Percentiles rank a stretch among this genome's conserved stretches.
Evolutionary conservation across 371 early-diverging fungal genomes (phyloP).

Genomic region (Mucor saturninus): DNA sequence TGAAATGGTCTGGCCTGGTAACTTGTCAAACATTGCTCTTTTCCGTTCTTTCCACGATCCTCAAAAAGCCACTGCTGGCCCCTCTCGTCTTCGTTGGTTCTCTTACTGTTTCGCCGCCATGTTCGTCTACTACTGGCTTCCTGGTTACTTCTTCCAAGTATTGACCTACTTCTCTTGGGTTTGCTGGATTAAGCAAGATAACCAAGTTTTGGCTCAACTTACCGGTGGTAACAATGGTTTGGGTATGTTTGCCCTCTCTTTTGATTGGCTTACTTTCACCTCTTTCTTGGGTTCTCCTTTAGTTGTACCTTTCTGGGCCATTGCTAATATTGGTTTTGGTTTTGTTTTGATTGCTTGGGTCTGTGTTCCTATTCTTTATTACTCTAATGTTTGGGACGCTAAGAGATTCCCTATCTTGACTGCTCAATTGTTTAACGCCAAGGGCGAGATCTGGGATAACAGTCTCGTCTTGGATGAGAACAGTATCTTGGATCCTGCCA

Average conservation of each 20-base stretch:
- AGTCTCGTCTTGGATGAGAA: conserved; percentile 58
- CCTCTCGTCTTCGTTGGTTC: conserved; percentile 69
- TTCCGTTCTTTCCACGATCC: conserved; percentile 73
- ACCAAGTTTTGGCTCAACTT: conserved; percentile 58
- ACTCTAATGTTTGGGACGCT: conserved; percentile 67
- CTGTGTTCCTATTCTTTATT: conserved; percentile 70
- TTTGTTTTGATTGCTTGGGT: conserved; percentile 77
- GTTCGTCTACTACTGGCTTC: conserved; percentile 80
- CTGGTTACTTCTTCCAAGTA: conserved; percentile 74
- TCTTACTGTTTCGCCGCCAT: conserved; percentile 57
- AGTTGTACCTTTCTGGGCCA: conserved; percentile 72
- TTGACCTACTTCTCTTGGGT: conserved; percentile 75
- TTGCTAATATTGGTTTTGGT: conserved; percentile 71
- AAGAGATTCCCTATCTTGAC: conserved; percentile 69
- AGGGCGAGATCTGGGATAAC: conserved; percentile 63
- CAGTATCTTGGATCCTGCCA: conserved; percentile 61
- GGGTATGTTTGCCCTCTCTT: conserved; percentile 69
- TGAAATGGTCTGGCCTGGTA: conserved; percentile 87
- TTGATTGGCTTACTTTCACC: conserved; percentile 80
- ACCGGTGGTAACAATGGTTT: conserved; percentile 69
- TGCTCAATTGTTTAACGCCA: conserved; percentile 38
- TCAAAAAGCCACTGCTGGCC: conserved; percentile 49
- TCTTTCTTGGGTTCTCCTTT: conserved; percentile 73
- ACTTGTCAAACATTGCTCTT: conserved; percentile 73
- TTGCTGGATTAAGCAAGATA: conserved; percentile 73